Conservation (phyloP, 345 rosid species). For the Syzygium aqueum region DNA sequence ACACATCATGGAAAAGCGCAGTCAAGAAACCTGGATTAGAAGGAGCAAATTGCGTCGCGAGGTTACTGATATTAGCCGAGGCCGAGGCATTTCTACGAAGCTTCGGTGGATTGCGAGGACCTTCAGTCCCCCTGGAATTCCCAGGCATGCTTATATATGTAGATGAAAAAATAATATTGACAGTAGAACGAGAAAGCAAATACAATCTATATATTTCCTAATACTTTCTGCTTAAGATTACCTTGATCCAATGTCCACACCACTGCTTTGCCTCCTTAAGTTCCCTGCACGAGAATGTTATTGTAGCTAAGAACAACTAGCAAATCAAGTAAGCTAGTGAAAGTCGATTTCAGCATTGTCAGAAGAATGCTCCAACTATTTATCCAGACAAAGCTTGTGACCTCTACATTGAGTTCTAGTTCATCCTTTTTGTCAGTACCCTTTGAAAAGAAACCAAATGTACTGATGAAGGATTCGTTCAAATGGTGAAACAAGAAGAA, state of each 20-base stretch:
- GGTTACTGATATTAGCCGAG: constrained; percentile 49
- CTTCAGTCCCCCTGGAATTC: constrained; percentile 37
- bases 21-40: constrained; percentile 41
- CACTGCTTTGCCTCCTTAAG: constrained; percentile 65
- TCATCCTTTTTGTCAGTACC: background rate
- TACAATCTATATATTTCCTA: background rate
- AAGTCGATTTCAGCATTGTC: background rate
- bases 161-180: background rate
- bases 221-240: constrained; percentile 1
- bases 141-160: background rate
- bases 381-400: background rate
- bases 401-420: background rate
- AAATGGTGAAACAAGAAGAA: background rate
- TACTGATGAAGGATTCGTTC: background rate
- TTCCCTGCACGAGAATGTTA: constrained; percentile 30
- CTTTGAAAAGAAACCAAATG: background rate
- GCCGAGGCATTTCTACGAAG: constrained; percentile 73
- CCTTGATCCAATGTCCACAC: constrained; percentile 58
- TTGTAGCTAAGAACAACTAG: background rate
- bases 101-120: constrained; percentile 28
- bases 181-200: background rate
- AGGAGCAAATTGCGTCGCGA: constrained; percentile 23
- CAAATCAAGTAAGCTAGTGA: background rate
- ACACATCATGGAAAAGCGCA: background rate
- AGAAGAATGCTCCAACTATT: background rate